phyloP scores from a whole-genome alignment of 106 monocot genomes.

The Dendrobium officinale region DNA sequence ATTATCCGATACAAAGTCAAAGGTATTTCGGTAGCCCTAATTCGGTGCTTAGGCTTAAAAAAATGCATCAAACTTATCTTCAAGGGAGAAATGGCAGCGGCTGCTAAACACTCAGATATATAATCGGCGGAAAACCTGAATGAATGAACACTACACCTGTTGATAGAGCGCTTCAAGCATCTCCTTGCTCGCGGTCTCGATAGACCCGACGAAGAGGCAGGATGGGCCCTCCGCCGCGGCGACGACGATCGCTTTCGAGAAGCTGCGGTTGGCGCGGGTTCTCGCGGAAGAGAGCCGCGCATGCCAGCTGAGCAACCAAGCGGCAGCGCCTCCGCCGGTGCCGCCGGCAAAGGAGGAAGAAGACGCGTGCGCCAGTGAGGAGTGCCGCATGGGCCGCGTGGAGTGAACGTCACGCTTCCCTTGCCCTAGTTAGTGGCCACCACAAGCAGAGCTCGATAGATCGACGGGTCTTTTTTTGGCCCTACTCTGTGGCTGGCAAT shows the following conservation, averaged over 20 bases:
- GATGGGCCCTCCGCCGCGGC: conserved; percentile 62
- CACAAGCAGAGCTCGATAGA: not conserved
- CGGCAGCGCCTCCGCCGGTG: conserved; percentile 4
- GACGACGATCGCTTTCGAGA: conserved; percentile 7
- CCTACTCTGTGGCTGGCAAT: not conserved
- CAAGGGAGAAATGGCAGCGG: not conserved
- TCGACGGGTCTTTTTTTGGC: not conserved
- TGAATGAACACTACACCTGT: conserved; percentile 34
- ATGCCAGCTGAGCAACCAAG: not conserved
- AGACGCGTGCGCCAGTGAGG: not conserved
- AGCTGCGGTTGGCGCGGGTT: conserved; percentile 3
- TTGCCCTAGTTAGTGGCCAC: conserved; percentile 1
- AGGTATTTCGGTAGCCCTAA: too few relatives aligned
- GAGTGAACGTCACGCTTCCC: not conserved
- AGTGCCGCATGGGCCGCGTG: not conserved
- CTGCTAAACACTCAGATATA: not conserved
- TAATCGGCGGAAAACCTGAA: not conserved
- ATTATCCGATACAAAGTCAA: too few relatives aligned
- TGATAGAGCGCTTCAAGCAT: conserved; percentile 93
- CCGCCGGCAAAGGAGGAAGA: conserved; percentile 2
- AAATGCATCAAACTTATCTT: not conserved
- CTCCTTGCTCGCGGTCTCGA: conserved; percentile 90
- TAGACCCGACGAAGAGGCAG: conserved; percentile 89
- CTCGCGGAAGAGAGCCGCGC: conserved; percentile 2
- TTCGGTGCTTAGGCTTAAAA: too few relatives aligned